These are phyloP conservation scores for Neonectria faginata DNA, from an alignment of 2,329 filamentous ascomycete species.

Conservation along the genomic window DNA sequence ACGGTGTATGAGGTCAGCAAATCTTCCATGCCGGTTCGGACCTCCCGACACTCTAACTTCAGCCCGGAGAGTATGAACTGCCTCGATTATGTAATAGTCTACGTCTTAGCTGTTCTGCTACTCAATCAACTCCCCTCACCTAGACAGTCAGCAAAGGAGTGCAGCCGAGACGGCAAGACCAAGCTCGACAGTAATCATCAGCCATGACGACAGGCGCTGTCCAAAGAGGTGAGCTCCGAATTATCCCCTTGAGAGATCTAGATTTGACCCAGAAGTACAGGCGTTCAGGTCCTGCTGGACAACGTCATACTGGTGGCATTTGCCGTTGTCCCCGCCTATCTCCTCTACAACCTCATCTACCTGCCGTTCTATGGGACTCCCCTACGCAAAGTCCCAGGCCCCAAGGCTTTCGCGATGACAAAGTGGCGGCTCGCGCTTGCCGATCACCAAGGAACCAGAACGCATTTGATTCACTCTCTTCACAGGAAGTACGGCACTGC, in stretches of 20 bases:
- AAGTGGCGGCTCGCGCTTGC: conserved; percentile 60
- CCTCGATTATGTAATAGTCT: background rate
- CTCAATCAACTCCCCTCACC: background rate
- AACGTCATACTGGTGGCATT: background rate
- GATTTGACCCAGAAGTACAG: background rate
- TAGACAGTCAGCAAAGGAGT: background rate
- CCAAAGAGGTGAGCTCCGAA: background rate
- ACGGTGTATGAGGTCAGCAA: too few relatives aligned
- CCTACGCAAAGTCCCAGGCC: conserved; percentile 51
- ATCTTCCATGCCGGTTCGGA: background rate
- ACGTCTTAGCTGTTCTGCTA: background rate
- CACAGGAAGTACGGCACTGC: conserved; percentile 59
- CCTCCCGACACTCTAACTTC: background rate
- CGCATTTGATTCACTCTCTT: conserved; percentile 54
- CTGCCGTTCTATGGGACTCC: conserved; percentile 37
- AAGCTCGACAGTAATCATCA: background rate
- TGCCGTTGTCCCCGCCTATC: background rate
- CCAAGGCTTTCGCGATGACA: conserved; percentile 54
- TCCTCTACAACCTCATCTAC: background rate
- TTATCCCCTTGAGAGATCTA: too few relatives aligned
- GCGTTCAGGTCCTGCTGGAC: background rate
- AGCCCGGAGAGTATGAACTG: background rate
- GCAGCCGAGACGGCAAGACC: background rate
- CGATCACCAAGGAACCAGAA: conserved; percentile 58
- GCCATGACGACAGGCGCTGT: background rate